Conservation (phyloP, 108 stramenopile genomes). For the Stephanodiscus minutulus region DNA sequence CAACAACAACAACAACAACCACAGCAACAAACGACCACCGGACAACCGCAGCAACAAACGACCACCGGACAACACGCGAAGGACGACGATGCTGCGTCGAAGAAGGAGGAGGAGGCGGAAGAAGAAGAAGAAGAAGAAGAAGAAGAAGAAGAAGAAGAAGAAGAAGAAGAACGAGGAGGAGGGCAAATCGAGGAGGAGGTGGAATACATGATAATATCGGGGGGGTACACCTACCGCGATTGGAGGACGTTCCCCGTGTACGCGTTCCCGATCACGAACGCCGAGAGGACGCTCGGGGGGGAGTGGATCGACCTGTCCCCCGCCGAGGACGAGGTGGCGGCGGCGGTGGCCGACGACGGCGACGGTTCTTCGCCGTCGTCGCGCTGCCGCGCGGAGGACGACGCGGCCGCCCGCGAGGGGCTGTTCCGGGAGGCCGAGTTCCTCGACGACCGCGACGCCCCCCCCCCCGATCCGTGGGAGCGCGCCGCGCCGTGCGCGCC, state of each 20-base stretch:
- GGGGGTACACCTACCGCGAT: conserved; percentile 56
- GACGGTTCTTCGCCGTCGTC: conserved; percentile 9
- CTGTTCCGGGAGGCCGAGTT: conserved; percentile 36
- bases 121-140: neutral
- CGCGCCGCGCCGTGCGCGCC: conserved; percentile 39
- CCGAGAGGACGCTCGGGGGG: conserved; percentile 16
- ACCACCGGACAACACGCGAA: too few species aligned
- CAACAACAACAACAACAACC: too few species aligned
- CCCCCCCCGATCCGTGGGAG: conserved; percentile 29
- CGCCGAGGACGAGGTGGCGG: neutral
- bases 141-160: neutral
- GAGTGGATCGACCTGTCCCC: conserved; percentile 48
- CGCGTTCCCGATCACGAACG: conserved; percentile 51
- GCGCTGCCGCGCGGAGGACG: conserved; percentile 20
- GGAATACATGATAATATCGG: conserved; percentile 61
- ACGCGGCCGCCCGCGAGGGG: conserved; percentile 18
- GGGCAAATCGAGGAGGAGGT: neutral
- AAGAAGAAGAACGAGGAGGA: neutral
- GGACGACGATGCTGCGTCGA: neutral
- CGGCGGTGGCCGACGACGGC: too few species aligned
- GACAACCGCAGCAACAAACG: neutral
- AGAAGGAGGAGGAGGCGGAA: neutral
- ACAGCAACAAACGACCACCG: neutral
- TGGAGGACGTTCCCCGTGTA: conserved; percentile 61
- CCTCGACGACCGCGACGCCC: conserved; percentile 7